Conservation (phyloP, 441 rosid genomes). For the Populus trichocarpa region DNA sequence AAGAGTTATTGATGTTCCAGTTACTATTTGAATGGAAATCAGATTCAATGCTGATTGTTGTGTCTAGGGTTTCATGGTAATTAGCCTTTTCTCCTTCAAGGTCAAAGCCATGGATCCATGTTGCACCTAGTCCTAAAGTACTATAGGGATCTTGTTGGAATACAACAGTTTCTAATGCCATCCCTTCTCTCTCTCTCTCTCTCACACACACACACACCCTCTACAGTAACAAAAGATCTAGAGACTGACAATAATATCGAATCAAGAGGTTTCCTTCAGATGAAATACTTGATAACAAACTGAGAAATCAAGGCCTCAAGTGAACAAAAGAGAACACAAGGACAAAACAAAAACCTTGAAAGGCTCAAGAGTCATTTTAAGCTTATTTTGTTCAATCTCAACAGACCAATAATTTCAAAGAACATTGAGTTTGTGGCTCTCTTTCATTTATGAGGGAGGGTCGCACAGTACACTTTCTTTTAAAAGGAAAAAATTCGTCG, state of each 20-base stretch:
- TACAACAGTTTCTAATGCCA: constrained; percentile 39
- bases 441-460: background rate
- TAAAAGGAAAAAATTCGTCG: background rate
- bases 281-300: background rate
- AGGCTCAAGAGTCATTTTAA: background rate
- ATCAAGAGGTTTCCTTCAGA: background rate
- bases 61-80: constrained; percentile 1
- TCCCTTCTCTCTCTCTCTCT: background rate
- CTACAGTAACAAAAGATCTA: background rate
- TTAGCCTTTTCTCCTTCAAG: background rate
- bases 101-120: constrained; percentile 4
- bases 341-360: constrained; percentile 1
- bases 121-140: background rate
- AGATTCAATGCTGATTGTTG: background rate
- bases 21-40: constrained; percentile 6
- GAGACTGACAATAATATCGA: background rate
- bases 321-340: background rate
- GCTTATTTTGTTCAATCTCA: background rate
- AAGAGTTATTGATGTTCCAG: constrained; percentile 13
- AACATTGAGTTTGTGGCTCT: background rate
- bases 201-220: background rate
- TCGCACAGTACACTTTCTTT: background rate
- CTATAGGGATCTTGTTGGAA: constrained; percentile 33
- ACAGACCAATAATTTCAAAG: background rate
- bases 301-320: background rate